These are phyloP conservation scores for Ceratocystiopsis brevicomis DNA, from an alignment of 2,329 filamentous ascomycete genomes.

Conservation along the genomic window DNA sequence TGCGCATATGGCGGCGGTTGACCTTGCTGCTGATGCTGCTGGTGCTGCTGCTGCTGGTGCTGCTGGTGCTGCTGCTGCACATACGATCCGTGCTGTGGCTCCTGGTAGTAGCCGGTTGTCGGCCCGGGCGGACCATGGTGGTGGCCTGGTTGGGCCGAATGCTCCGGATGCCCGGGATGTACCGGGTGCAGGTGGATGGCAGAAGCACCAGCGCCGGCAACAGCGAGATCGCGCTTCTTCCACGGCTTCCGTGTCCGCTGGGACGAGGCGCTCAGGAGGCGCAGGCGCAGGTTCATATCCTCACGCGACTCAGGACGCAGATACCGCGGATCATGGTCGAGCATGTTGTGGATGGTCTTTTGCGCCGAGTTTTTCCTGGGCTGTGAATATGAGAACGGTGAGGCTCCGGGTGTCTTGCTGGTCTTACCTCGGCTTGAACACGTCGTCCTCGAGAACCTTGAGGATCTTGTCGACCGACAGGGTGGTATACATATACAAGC, in stretches of 20 bases:
- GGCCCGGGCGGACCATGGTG: no score
- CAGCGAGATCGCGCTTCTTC: slow-evolving; percentile 2
- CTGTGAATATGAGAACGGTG: background rate
- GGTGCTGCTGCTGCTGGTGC: background rate
- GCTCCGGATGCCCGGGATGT: no score
- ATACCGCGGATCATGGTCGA: slow-evolving; percentile 41
- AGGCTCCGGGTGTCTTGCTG: no score
- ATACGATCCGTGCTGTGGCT: background rate
- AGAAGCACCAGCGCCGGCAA: no score
- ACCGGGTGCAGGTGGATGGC: no score
- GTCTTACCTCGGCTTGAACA: slow-evolving; percentile 27
- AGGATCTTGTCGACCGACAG: slow-evolving; percentile 33
- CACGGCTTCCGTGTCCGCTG: slow-evolving; percentile 13
- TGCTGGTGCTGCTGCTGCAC: background rate
- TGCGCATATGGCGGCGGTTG: no score
- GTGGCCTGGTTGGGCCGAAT: no score
- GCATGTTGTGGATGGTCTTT: slow-evolving; percentile 35
- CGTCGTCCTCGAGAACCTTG: slow-evolving; percentile 23
- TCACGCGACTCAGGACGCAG: slow-evolving; percentile 30
- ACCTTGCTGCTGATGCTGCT: background rate
- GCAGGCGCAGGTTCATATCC: slow-evolving; percentile 32
- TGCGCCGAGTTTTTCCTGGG: slow-evolving; percentile 35
- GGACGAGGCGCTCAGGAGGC: slow-evolving; percentile 23
- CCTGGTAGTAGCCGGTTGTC: no score
- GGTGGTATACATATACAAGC: slow-evolving; percentile 38